A percentile compares a stretch with the other conserved stretches of the same genome.
Conservation (phyloP, 495 filamentous ascomycete species). For the Penicillium coprophilum region DNA sequence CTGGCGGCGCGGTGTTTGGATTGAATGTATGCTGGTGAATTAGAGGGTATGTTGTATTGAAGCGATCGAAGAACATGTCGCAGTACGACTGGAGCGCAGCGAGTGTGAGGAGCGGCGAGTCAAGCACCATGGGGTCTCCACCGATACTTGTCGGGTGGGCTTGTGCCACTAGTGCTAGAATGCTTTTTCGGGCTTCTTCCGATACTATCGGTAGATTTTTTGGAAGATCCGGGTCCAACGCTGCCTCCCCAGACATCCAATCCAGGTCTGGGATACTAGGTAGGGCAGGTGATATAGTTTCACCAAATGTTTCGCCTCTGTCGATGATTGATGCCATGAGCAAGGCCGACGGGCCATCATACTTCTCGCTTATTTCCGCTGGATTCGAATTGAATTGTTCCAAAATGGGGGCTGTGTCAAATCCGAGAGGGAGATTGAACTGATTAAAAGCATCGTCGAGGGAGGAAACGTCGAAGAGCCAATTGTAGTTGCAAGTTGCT, state of each 20-base stretch:
- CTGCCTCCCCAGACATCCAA: slow-evolving; percentile 33
- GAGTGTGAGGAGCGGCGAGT: slow-evolving; percentile 50
- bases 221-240: slow-evolving; percentile 12
- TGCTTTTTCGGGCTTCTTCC: slow-evolving; percentile 37
- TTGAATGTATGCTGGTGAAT: slow-evolving; percentile 54
- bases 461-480: slow-evolving; percentile 51
- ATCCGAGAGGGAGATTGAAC: slow-evolving; percentile 30
- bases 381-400: slow-evolving; percentile 15
- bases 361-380: slow-evolving; percentile 12
- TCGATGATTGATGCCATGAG: slow-evolving; percentile 24
- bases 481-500: slow-evolving; percentile 55
- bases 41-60: slow-evolving; percentile 55
- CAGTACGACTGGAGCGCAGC: slow-evolving; percentile 49
- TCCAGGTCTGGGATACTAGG: slow-evolving; percentile 29
- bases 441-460: slow-evolving; percentile 39
- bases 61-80: slow-evolving; percentile 55
- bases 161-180: slow-evolving; percentile 46
- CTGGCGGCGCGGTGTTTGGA: slow-evolving; percentile 42
- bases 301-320: slow-evolving; percentile 1
- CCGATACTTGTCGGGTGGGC: slow-evolving; percentile 41
- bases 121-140: slow-evolving; percentile 38
- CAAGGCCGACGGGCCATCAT: slow-evolving; percentile 22
- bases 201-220: slow-evolving; percentile 22
- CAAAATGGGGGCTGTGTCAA: slow-evolving; percentile 25
- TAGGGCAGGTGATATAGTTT: slow-evolving; percentile 1